These are phyloP conservation scores for Aspergillus glaucus DNA, from an alignment of 2,329 filamentous ascomycete genomes.

Conservation along the genomic window DNA sequence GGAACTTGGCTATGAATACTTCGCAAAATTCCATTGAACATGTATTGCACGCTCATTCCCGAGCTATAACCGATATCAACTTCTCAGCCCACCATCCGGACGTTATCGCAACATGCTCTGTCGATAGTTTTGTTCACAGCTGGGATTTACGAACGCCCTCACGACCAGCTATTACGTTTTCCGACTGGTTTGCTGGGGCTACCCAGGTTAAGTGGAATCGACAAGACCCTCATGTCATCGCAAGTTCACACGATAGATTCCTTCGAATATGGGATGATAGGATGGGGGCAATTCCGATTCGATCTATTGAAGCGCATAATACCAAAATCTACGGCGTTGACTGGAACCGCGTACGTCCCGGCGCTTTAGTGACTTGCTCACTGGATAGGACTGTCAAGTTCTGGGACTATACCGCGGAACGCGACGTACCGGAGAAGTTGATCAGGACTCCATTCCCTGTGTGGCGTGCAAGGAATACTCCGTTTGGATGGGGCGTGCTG, in stretches of 20 bases:
- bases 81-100: conserved; percentile 92
- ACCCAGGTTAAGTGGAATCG: conserved; percentile 95
- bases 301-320: conserved; percentile 77
- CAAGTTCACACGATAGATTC: conserved; percentile 83
- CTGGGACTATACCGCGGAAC: conserved; percentile 69
- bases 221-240: conserved; percentile 76
- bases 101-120: conserved; percentile 79
- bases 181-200: conserved; percentile 87
- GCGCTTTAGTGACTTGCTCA: conserved; percentile 77
- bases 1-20: conserved; percentile 71
- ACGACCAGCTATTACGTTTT: conserved; percentile 72
- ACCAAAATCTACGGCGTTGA: conserved; percentile 95
- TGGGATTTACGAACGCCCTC: conserved; percentile 78
- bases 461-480: conserved; percentile 85
- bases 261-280: conserved; percentile 87
- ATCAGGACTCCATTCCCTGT: conserved; percentile 81
- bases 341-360: conserved; percentile 75
- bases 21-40: conserved; percentile 80
- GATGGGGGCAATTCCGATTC: conserved; percentile 68
- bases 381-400: conserved; percentile 89
- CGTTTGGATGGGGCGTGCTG: conserved; percentile 77
- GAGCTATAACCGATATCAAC: conserved; percentile 93
- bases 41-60: conserved; percentile 74
- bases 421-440: conserved; percentile 63
- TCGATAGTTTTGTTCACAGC: conserved; percentile 87